Conservation (phyloP, 176 grass and related monocot species). For the Musa troglodytarum region DNA sequence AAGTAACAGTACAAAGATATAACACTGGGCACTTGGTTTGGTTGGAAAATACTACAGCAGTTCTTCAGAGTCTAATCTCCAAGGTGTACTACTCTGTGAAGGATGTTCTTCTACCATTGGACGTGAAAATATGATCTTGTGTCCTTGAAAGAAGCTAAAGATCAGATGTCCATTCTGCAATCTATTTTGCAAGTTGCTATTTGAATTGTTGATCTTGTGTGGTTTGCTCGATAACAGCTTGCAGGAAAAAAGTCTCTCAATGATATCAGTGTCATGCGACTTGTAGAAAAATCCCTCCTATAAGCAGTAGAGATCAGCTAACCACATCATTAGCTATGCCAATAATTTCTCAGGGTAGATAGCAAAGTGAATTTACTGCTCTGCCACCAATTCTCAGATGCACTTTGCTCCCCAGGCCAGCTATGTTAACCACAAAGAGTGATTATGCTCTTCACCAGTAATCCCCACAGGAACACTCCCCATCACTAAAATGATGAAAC, state of each 20-base stretch:
- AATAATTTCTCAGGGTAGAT: neutral
- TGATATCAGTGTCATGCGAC: too few relatives aligned
- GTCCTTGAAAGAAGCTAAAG: neutral
- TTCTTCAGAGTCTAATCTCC: neutral
- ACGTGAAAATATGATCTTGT: neutral
- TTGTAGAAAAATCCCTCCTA: too few relatives aligned
- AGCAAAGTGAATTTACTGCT: neutral
- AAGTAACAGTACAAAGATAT: too few relatives aligned
- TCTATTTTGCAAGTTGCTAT: neutral
- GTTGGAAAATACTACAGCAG: neutral
- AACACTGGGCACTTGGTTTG: too few relatives aligned
- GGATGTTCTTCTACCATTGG: neutral
- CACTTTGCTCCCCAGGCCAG: neutral
- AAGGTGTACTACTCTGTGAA: neutral
- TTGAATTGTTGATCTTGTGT: neutral
- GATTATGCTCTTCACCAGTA: conserved; percentile 16
- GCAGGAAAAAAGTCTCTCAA: neutral
- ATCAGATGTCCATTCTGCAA: neutral
- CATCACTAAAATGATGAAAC: conserved; percentile 26
- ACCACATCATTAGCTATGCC: neutral
- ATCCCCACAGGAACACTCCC: conserved; percentile 26
- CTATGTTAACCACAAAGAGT: neutral
- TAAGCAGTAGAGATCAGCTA: too few relatives aligned
- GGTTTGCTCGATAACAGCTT: neutral
- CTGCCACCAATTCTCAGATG: neutral